These are phyloP conservation scores for Alternaria infectoria DNA, from an alignment of 2,329 filamentous ascomycete genomes.

Conservation along the genomic window DNA sequence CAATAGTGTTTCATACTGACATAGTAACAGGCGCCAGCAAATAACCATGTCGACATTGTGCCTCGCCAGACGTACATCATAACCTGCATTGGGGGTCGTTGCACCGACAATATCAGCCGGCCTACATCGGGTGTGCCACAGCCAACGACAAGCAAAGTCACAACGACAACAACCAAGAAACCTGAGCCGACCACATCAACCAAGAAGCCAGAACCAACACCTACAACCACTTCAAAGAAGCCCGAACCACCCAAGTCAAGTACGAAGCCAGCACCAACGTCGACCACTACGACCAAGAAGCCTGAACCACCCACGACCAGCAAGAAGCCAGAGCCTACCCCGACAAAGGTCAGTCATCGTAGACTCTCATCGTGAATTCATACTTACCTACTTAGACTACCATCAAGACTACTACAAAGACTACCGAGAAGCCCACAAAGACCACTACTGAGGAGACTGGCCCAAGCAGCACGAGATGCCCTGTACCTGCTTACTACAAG, in stretches of 20 bases:
- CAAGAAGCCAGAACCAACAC: constrained; percentile 7
- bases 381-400: constrained; percentile 8
- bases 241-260: background rate
- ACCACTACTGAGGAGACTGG: constrained; percentile 26
- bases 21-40: constrained; percentile 23
- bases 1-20: background rate
- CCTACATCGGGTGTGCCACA: constrained; percentile 7
- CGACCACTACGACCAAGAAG: constrained; percentile 9
- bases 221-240: background rate
- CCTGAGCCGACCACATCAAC: constrained; percentile 11
- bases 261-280: background rate
- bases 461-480: constrained; percentile 39
- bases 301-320: constrained; percentile 10
- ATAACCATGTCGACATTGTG: constrained; percentile 16
- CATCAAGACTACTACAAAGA: constrained; percentile 11
- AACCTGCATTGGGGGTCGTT: constrained; percentile 30
- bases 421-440: constrained; percentile 9
- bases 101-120: constrained; percentile 17
- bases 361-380: background rate
- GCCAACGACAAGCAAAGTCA: constrained; percentile 15
- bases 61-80: constrained; percentile 38
- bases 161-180: constrained; percentile 15
- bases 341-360: constrained; percentile 6
- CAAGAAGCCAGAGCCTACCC: constrained; percentile 10
- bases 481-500: constrained; percentile 40